Percentiles rank a stretch among this genome's conserved stretches.
phyloP scores from a whole-genome alignment of 805 yeast species.

The Metschnikowia borealis region DNA sequence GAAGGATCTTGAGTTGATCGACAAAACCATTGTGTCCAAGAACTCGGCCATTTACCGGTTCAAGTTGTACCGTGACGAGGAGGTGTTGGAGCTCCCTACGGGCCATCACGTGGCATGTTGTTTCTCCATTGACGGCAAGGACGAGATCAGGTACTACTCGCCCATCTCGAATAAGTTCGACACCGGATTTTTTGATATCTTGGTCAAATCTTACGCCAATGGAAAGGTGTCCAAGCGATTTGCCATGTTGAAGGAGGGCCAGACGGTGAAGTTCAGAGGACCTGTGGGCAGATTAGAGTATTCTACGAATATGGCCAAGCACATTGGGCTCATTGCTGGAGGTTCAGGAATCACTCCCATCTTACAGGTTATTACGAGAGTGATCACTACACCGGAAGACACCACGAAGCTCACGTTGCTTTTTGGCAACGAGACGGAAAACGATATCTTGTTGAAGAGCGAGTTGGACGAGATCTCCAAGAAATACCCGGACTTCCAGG shows the following conservation, averaged over 20 bases:
- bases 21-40: conserved; percentile 67
- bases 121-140: conserved; percentile 46
- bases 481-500: conserved; percentile 58
- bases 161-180: conserved; percentile 72
- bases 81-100: conserved; percentile 61
- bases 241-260: conserved; percentile 62
- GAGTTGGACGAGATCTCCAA: conserved; percentile 69
- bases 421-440: conserved; percentile 71
- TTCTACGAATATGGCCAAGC: conserved; percentile 52
- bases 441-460: conserved; percentile 66
- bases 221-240: conserved; percentile 68
- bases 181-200: conserved; percentile 68
- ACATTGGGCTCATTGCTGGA: conserved; percentile 71
- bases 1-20: conserved; percentile 64
- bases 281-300: conserved; percentile 74
- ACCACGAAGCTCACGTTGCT: conserved; percentile 56
- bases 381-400: conserved; percentile 68
- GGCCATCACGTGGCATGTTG: conserved; percentile 73
- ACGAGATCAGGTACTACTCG: conserved; percentile 63
- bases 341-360: conserved; percentile 91
- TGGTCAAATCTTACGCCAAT: conserved; percentile 70
- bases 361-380: conserved; percentile 69
- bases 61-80: conserved; percentile 56
- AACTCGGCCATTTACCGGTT: conserved; percentile 74
- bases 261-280: conserved; percentile 67